These are phyloP conservation scores for Globisporangium emineosum DNA, from an alignment of 352 stramenopile species.

Conservation along the genomic window DNA sequence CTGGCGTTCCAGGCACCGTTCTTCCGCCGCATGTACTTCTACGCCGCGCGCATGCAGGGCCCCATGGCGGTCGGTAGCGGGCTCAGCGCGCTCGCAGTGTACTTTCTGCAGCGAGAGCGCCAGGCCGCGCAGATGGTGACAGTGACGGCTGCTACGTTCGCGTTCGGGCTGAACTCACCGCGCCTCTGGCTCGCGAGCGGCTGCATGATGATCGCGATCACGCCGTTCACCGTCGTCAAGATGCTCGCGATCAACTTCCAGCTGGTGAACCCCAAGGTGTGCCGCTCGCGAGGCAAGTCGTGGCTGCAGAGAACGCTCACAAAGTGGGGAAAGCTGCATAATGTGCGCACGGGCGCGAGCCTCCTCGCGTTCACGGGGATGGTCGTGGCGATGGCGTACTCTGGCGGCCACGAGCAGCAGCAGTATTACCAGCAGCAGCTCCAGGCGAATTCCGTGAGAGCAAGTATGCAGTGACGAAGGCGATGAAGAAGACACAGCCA, in stretches of 20 bases:
- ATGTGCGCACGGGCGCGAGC: constrained; percentile 31
- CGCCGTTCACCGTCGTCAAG: constrained; percentile 33
- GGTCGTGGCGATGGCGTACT: constrained; percentile 29
- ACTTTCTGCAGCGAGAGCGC: constrained; percentile 33
- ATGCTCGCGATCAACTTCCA: constrained; percentile 36
- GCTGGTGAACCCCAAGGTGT: constrained; percentile 24
- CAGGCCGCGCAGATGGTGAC: not conserved
- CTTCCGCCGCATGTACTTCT: constrained; percentile 80
- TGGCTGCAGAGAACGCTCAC: constrained; percentile 30
- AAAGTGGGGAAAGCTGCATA: constrained; percentile 34
- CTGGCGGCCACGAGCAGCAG: not conserved
- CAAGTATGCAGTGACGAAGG: constrained; percentile 1
- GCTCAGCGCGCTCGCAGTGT: constrained; percentile 43
- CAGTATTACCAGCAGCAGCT: not conserved
- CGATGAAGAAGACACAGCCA: not conserved
- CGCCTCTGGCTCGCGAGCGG: constrained; percentile 54
- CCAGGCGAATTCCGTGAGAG: not conserved
- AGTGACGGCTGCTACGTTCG: not conserved
- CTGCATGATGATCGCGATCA: constrained; percentile 30
- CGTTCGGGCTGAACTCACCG: constrained; percentile 10
- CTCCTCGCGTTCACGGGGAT: constrained; percentile 35
- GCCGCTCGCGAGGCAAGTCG: constrained; percentile 15
- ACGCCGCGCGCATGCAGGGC: constrained; percentile 60
- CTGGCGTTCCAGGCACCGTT: constrained; percentile 64
- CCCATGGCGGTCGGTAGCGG: constrained; percentile 56